These are phyloP conservation scores for Phyllosticta capitalensis DNA, from an alignment of 2,329 filamentous ascomycete species.

Conservation along the genomic window DNA sequence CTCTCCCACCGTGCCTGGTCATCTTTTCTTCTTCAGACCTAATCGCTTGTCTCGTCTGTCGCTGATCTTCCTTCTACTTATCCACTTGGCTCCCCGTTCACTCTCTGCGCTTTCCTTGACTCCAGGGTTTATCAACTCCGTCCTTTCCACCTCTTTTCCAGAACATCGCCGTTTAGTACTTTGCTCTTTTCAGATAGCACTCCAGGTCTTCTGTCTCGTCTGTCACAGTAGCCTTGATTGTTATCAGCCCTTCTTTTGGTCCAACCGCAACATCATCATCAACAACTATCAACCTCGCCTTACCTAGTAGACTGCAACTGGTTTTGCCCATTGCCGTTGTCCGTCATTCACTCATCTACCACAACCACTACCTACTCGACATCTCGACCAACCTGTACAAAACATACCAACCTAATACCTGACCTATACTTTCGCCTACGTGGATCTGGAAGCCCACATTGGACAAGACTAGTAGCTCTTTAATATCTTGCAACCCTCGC, in stretches of 20 bases:
- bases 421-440: neutral
- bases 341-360: constrained; percentile 32
- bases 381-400: constrained; percentile 7
- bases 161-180: constrained; percentile 20
- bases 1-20: constrained; percentile 29
- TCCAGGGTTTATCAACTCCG: constrained; percentile 34
- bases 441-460: neutral
- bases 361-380: neutral
- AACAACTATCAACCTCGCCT: neutral
- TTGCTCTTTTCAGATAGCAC: constrained; percentile 28
- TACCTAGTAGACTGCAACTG: constrained; percentile 31
- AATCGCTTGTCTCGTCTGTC: constrained; percentile 28
- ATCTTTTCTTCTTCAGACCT: constrained; percentile 34
- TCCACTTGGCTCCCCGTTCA: constrained; percentile 26
- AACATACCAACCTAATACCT: constrained; percentile 7
- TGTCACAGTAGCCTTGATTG: constrained; percentile 22
- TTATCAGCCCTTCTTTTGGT: constrained; percentile 31
- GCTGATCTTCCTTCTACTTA: constrained; percentile 32
- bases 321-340: constrained; percentile 28
- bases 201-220: constrained; percentile 19
- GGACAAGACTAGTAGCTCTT: constrained; percentile 1
- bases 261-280: neutral
- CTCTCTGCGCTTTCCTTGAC: constrained; percentile 27
- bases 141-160: constrained; percentile 27
- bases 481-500: constrained; percentile 1